Base-by-base conservation (phyloP, 140 eudicot genomes). In the Anethum foeniculum region DNA sequence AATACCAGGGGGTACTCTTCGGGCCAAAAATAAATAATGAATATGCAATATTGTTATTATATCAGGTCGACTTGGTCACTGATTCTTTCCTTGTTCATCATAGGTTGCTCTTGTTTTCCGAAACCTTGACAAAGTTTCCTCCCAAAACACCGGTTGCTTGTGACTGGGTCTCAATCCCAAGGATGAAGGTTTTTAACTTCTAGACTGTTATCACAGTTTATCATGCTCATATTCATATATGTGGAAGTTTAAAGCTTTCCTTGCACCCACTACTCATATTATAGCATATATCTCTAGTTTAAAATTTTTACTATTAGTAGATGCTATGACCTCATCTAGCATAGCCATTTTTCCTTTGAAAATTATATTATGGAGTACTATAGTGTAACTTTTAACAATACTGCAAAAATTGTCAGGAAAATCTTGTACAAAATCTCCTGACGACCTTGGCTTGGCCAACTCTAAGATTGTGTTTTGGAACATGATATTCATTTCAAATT, bases 131-230 rank as follows among this genome's bases (percentile, higher is more conserved):
- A 36, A 69, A 71, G 34, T 12, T 80, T 62, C 69, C 46, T 6
- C 39, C 18, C 41, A 49, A 30, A 71, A 36, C 36, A 15, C 34
- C 46, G 52, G 51, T 64, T 71, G 19, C 78, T 49, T 25, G 56
- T 46, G 83, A 56, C 71, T 47, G 83, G 78, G 77, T 80, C 71
- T 65, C 48, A 25, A 71, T 71, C 75, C 78, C 83, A n/a, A 71
- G 52, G 71, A 71, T 80, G 78, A 80, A 80, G 83, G 83, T 80
- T 80, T 49, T 71, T 14, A 12, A 46, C 18, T n/a, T 62, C 25
- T 62, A 1, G 5, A 10, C 69, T 67, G 51, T 80, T 47, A 47
- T 71, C 34, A 39, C 13, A 46, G 49, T 32, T 77, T 30, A 51
- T 21, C 65, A 39, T 41, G 54, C 56, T 41, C 47, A 72, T 19